Base-by-base conservation (phyloP, 305 asterid genomes). In the Fraxinus latifolia region DNA sequence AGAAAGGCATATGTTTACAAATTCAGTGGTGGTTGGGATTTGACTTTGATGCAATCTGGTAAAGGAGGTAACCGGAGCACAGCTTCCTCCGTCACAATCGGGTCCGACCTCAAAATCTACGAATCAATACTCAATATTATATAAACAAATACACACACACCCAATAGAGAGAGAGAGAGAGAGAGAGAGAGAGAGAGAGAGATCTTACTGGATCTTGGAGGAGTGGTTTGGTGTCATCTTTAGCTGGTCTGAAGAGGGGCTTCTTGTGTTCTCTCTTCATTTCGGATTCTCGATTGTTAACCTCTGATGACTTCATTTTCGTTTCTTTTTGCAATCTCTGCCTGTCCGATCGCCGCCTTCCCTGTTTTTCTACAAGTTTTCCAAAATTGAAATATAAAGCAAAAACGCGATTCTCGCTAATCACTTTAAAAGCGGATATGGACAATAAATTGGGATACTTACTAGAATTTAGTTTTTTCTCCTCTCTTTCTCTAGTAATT, bases 1-100 rank as follows among this genome's bases (percentile, higher is more conserved):
- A 55, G 67, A 39, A 79, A 19, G 12, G 11, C 19, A 67, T 27
- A 77, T 7, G 17, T 7, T 6, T 55, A 53, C 11, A 31, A 68
- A 23, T 19, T 29, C 83, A 81, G 83, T 11, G 5, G 3, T 68
- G 4, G 14, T 75, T 15, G 37, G 74, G 68, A 7, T 74, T 77
- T 84, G 36, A 87, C n/a, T 55, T 74, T 80, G 71, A 87, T 29
- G 82, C 77, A 79, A 80, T 87, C 85, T 4, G 92, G 93, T 32
- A 93, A 85, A 79, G 95, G 92, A 78, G 98, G 95, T 89, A 95
- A 85, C 2, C 91, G 92, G 67, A 95, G 91, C 77, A 95, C 91
- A 44, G 96, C 92, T 89, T 95, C 98, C 88, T 93, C 97, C 0
- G 96, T 92, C 87, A 91, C 94, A 60, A 92, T 93, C 77, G 97